phyloP scores from a whole-genome alignment of 208 protist genomes.

The Leishmania tarentolae region DNA sequence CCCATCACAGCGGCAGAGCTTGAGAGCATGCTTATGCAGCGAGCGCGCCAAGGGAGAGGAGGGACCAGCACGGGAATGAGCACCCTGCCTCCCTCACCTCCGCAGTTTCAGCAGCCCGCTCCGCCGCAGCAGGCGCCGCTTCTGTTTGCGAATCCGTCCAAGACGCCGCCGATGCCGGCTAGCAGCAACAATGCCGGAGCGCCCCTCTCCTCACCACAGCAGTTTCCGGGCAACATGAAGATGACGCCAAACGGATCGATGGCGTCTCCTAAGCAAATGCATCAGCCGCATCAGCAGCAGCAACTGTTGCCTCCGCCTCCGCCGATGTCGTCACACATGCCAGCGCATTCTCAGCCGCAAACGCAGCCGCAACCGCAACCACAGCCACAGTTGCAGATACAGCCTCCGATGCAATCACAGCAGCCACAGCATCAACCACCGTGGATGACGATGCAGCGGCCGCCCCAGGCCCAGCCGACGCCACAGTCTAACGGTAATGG shows the following conservation, averaged over 20 bases:
- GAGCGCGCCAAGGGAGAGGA: slow-evolving; percentile 31
- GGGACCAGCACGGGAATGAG: not conserved
- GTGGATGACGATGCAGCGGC: slow-evolving; percentile 30
- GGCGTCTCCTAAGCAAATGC: slow-evolving; percentile 15
- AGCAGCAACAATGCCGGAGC: slow-evolving; percentile 7
- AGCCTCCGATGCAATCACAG: too few species aligned
- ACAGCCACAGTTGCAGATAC: slow-evolving; percentile 11
- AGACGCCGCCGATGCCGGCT: slow-evolving; percentile 13
- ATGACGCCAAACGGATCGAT: slow-evolving; percentile 16
- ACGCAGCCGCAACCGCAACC: not conserved
- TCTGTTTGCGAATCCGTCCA: slow-evolving; percentile 18
- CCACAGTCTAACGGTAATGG: slow-evolving; percentile 20
- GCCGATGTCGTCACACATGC: slow-evolving; percentile 8
- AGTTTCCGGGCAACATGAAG: slow-evolving; percentile 16
- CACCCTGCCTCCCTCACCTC: slow-evolving; percentile 13
- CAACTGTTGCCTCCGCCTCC: slow-evolving; percentile 9
- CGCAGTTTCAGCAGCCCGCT: slow-evolving; percentile 16
- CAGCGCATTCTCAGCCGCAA: slow-evolving; percentile 5
- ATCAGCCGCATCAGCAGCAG: slow-evolving; percentile 16
- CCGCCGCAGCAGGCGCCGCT: slow-evolving; percentile 8
- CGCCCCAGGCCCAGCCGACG: slow-evolving; percentile 18
- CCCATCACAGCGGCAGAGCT: slow-evolving; percentile 60
- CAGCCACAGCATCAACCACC: slow-evolving; percentile 36
- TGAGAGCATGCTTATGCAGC: slow-evolving; percentile 57
- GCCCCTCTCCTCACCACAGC: slow-evolving; percentile 27